phyloP scores from a whole-genome alignment of 164 flowering plant species.

The Vitis rupestris region DNA sequence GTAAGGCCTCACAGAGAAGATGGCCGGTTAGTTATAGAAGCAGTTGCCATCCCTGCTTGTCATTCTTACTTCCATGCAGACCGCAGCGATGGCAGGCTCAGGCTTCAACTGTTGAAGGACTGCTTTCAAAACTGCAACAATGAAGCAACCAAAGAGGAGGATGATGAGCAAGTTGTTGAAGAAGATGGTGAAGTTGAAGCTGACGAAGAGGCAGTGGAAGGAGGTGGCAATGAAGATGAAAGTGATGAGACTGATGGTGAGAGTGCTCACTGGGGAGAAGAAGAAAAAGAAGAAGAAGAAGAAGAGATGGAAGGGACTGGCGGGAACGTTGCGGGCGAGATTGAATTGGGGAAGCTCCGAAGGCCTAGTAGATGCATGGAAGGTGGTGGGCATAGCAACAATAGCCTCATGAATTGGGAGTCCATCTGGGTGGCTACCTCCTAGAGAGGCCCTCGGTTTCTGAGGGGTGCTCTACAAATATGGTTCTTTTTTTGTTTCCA shows the following conservation, averaged over 20 bases:
- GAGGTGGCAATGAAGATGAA: background rate
- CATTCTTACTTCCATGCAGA: conserved; percentile 34
- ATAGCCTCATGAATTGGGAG: conserved; percentile 25
- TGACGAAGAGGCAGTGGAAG: conserved; percentile 8
- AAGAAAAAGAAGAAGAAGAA: too few species aligned
- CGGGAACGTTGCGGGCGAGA: conserved; percentile 19
- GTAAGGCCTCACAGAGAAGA: conserved; percentile 49
- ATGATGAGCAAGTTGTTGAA: background rate
- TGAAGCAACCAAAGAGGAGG: background rate
- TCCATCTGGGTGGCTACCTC: conserved; percentile 45
- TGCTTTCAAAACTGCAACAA: background rate
- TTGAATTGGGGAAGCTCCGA: conserved; percentile 16
- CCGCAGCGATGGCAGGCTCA: conserved; percentile 51
- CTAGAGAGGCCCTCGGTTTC: too few species aligned
- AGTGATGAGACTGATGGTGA: too few species aligned
- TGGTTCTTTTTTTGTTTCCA: background rate
- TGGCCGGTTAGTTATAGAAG: conserved; percentile 53
- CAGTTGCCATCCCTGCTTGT: conserved; percentile 22
- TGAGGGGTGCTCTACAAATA: too few species aligned
- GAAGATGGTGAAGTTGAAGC: background rate
- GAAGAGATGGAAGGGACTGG: conserved; percentile 14
- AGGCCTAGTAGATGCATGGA: conserved; percentile 41
- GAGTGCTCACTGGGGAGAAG: too few species aligned
- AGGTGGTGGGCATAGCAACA: conserved; percentile 20
- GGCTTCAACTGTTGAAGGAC: conserved; percentile 25